phyloP scores from a whole-genome alignment of 768 basidiomycete genomes.

The Cyathus striatus region DNA sequence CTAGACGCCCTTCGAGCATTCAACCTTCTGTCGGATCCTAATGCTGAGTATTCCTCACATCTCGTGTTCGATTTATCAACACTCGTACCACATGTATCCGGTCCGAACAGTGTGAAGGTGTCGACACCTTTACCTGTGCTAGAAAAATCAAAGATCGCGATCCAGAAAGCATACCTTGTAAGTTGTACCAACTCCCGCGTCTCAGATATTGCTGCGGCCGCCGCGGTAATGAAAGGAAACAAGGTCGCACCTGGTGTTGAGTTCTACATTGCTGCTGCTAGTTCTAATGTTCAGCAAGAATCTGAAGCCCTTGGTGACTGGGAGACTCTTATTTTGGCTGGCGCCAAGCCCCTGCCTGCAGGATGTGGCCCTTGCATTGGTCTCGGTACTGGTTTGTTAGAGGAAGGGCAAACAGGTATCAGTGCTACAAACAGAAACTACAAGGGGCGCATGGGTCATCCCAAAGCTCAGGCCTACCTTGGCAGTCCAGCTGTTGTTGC shows the following conservation, averaged over 20 bases:
- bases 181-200: slow-evolving; percentile 97
- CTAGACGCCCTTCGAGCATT: slow-evolving; percentile 58
- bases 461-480: slow-evolving; percentile 92
- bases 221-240: slow-evolving; percentile 79
- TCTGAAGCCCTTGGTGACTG: slow-evolving; percentile 84
- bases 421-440: slow-evolving; percentile 99
- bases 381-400: slow-evolving; percentile 84
- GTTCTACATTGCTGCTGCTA: slow-evolving; percentile 96
- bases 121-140: slow-evolving; percentile 91
- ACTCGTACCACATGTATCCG: slow-evolving; percentile 92
- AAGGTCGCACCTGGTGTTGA: slow-evolving; percentile 86
- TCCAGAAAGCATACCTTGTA: slow-evolving; percentile 97
- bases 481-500: slow-evolving; percentile 97
- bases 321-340: slow-evolving; percentile 79
- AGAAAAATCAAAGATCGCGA: slow-evolving; percentile 64
- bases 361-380: slow-evolving; percentile 99
- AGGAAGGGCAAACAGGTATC: slow-evolving; percentile 94
- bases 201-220: slow-evolving; percentile 91
- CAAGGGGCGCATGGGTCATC: slow-evolving; percentile 97
- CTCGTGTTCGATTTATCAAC: slow-evolving; percentile 90
- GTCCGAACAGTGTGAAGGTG: slow-evolving; percentile 96
- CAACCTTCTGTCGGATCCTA: slow-evolving; percentile 62
- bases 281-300: slow-evolving; percentile 87
- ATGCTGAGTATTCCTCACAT: slow-evolving; percentile 80
- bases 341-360: slow-evolving; percentile 89